Evolutionary conservation across 768 basidiomycete species (phyloP).

Genomic region (Boletus rubropictus): DNA sequence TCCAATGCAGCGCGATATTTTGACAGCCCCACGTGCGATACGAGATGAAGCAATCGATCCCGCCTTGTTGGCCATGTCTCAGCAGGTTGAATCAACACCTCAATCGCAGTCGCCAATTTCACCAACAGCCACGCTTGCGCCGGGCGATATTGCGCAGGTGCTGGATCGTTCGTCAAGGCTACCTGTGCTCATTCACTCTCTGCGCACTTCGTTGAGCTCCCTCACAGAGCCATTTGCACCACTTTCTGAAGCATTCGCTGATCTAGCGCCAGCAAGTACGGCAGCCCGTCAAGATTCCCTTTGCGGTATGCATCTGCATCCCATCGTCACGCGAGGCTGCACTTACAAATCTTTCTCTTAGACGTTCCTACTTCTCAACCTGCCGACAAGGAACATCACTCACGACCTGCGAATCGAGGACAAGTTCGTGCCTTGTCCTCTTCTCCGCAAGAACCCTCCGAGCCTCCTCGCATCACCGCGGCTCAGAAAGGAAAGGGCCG

Average conservation of each 20-base stretch:
- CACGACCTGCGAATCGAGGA: background rate
- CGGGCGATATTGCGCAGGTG: conserved; percentile 1
- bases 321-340: background rate
- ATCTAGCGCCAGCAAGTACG: conserved; percentile 1
- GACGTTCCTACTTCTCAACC: background rate
- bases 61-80: conserved; percentile 27
- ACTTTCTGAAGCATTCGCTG: conserved; percentile 10
- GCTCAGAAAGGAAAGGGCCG: conserved; percentile 18
- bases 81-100: background rate
- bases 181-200: conserved; percentile 25
- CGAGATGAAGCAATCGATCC: conserved; percentile 31
- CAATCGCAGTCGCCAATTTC: conserved; percentile 1
- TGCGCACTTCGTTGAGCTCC: conserved; percentile 31
- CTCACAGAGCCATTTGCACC: conserved; percentile 26
- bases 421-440: background rate
- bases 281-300: background rate
- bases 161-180: conserved; percentile 5
- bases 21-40: background rate
- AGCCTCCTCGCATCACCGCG: background rate
- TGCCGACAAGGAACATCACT: conserved; percentile 1
- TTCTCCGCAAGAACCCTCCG: background rate
- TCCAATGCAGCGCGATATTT: background rate
- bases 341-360: conserved; percentile 9
- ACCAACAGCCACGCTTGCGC: background rate
- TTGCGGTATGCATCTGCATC: conserved; percentile 7